Evolutionary conservation across 495 filamentous ascomycete species (phyloP).

Genomic region (Penicillium samsonianum): DNA sequence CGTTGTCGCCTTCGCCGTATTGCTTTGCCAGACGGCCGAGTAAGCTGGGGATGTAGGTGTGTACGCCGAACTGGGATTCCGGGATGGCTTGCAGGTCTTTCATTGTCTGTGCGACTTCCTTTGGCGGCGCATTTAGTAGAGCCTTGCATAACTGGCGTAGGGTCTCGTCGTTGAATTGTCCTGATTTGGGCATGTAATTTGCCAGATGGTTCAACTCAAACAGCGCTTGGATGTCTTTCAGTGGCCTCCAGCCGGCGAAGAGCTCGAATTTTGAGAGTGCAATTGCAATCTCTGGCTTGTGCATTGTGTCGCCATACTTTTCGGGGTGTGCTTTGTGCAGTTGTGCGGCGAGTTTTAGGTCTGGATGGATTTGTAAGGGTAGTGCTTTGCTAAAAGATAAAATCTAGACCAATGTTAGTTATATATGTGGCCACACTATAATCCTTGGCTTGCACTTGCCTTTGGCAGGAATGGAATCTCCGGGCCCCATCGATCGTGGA

Average conservation of each 20-base stretch:
- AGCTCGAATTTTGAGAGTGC: constrained; percentile 76
- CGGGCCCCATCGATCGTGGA: constrained; percentile 61
- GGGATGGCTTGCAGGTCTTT: constrained; percentile 51
- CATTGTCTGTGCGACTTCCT: constrained; percentile 51
- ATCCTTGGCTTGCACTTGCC: constrained; percentile 32
- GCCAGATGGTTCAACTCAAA: constrained; percentile 57
- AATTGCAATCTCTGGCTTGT: constrained; percentile 83
- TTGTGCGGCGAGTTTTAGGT: constrained; percentile 62
- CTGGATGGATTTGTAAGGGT: constrained; percentile 77
- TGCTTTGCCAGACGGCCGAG: constrained; percentile 65
- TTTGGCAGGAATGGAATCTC: constrained; percentile 78
- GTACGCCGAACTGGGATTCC: constrained; percentile 50
- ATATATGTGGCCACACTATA: not conserved
- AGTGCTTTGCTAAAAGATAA: constrained; percentile 78
- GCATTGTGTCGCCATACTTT: constrained; percentile 70
- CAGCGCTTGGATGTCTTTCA: constrained; percentile 58
- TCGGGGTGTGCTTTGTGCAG: constrained; percentile 64
- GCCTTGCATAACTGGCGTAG: constrained; percentile 60
- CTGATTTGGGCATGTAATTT: constrained; percentile 51
- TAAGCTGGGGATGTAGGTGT: constrained; percentile 62
- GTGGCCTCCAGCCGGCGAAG: constrained; percentile 74
- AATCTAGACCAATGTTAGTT: constrained; percentile 43
- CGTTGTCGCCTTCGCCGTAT: constrained; percentile 56
- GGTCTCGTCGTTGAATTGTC: constrained; percentile 57
- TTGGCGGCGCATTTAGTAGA: constrained; percentile 56